phyloP scores from a whole-genome alignment of 345 rosid genomes.

The Brassica juncea region DNA sequence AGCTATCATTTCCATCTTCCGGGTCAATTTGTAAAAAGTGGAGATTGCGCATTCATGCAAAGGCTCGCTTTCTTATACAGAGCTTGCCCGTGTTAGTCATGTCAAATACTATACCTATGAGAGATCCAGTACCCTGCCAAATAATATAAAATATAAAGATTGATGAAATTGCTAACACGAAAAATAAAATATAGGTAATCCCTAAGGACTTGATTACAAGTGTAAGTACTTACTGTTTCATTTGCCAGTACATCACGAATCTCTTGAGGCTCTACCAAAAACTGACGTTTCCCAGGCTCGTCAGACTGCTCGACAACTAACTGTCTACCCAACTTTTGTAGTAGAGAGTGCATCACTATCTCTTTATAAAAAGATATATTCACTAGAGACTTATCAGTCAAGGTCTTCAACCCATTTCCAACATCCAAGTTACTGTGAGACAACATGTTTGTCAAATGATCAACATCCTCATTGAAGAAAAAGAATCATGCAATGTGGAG shows the following conservation, averaged over 20 bases:
- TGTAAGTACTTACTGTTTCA: constrained; percentile 16
- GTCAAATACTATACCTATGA: background rate
- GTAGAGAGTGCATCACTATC: constrained; percentile 34
- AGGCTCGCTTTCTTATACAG: background rate
- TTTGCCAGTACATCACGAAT: constrained; percentile 18
- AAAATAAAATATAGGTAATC: background rate
- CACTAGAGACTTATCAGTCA: constrained; percentile 27
- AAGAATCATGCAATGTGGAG: constrained; percentile 44
- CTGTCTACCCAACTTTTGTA: constrained; percentile 33
- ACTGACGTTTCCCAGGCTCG: constrained; percentile 28
- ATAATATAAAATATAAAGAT: background rate
- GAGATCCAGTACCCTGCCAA: background rate
- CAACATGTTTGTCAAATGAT: background rate
- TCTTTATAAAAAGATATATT: background rate
- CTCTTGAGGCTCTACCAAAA: constrained; percentile 21
- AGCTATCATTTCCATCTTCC: background rate
- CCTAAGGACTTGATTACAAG: background rate
- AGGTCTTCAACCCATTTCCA: background rate
- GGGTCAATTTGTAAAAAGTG: background rate
- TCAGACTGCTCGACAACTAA: constrained; percentile 13
- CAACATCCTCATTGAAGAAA: background rate
- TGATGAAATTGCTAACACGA: background rate
- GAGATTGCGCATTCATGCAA: constrained; percentile 35
- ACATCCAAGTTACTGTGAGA: constrained; percentile 7
- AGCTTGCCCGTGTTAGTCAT: background rate